Evolutionary conservation across 768 basidiomycete species (phyloP).

Genomic region (Leccinum truebloodii): DNA sequence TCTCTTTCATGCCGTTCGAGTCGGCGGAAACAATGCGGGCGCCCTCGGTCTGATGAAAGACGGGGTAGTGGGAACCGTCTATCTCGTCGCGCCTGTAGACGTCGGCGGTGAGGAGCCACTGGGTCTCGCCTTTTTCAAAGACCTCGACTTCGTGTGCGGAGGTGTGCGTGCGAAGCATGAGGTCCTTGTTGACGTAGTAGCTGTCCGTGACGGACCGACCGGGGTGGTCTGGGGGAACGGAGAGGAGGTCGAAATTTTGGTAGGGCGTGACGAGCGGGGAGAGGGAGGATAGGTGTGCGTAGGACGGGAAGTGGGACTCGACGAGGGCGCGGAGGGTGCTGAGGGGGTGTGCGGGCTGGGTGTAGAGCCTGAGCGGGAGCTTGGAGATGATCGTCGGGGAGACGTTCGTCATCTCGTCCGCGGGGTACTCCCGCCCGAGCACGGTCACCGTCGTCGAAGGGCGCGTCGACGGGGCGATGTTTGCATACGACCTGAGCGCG

Average conservation of each 20-base stretch:
- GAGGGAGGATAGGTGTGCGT: constrained; percentile 70
- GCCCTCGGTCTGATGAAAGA: constrained; percentile 99
- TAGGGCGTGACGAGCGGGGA: constrained; percentile 88
- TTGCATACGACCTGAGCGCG: constrained; percentile 17
- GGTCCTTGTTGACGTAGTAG: constrained; percentile 89
- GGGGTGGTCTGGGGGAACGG: constrained; percentile 91
- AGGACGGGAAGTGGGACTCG: constrained; percentile 80
- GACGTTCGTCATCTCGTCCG: constrained; percentile 83
- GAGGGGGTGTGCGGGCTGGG: constrained; percentile 78
- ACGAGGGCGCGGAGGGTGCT: constrained; percentile 81
- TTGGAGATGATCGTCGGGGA: constrained; percentile 85
- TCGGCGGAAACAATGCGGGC: constrained; percentile 76
- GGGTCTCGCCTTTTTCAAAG: constrained; percentile 71
- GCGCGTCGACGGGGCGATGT: constrained; percentile 7
- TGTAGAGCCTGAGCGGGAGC: constrained; percentile 73
- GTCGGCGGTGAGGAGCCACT: constrained; percentile 93
- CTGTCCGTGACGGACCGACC: constrained; percentile 89
- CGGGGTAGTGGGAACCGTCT: constrained; percentile 93
- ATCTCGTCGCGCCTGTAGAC: constrained; percentile 99
- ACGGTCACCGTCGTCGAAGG: constrained; percentile 43
- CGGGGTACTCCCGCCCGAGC: constrained; percentile 65
- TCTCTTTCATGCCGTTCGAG: constrained; percentile 53
- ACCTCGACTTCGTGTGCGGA: constrained; percentile 98
- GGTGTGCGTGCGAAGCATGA: constrained; percentile 97
- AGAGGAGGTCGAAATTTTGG: constrained; percentile 96